Conservation (phyloP, 2,329 filamentous ascomycete species). For the Aureobasidium sp. region DNA sequence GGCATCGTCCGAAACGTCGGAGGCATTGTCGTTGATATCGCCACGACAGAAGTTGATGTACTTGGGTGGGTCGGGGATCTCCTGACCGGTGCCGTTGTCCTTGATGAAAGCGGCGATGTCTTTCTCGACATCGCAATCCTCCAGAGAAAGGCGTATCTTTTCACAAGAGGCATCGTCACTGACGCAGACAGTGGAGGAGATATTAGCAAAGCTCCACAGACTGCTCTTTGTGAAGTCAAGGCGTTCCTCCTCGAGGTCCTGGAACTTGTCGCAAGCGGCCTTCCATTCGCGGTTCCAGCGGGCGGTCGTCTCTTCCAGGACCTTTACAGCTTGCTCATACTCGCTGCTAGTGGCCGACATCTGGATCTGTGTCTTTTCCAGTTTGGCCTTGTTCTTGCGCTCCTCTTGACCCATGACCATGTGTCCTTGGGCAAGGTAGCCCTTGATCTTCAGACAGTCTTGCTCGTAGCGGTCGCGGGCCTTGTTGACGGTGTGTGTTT, state of each 20-base stretch:
- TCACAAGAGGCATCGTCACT: conserved; percentile 96
- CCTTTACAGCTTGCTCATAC: conserved; percentile 88
- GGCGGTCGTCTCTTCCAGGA: conserved; percentile 87
- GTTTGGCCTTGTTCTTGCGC: conserved; percentile 95
- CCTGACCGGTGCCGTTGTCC: conserved; percentile 84
- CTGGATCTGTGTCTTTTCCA: conserved; percentile 97
- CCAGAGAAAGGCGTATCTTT: conserved; percentile 86
- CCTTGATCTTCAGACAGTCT: conserved; percentile 96
- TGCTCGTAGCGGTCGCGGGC: conserved; percentile 93
- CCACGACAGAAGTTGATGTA: conserved; percentile 99
- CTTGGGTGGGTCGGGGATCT: conserved; percentile 93
- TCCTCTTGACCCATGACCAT: conserved; percentile 99
- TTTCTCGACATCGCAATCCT: conserved; percentile 94
- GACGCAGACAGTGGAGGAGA: conserved; percentile 93
- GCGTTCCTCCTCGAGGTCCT: conserved; percentile 94
- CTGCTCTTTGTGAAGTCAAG: conserved; percentile 97
- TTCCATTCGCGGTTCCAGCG: conserved; percentile 99
- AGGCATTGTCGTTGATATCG: conserved; percentile 70
- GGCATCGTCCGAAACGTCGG: conserved; percentile 78
- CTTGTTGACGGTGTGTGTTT: conserved; percentile 89
- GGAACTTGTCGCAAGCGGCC: conserved; percentile 93
- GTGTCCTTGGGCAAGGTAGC: conserved; percentile 94
- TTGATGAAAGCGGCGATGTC: conserved; percentile 87
- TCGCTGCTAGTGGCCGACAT: conserved; percentile 85
- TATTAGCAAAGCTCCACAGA: conserved; percentile 95